A percentile compares a stretch with the other conserved stretches of the same genome.
Evolutionary conservation across 75 land plant species (phyloP).

Genomic region (Pinus tabuliformis): DNA sequence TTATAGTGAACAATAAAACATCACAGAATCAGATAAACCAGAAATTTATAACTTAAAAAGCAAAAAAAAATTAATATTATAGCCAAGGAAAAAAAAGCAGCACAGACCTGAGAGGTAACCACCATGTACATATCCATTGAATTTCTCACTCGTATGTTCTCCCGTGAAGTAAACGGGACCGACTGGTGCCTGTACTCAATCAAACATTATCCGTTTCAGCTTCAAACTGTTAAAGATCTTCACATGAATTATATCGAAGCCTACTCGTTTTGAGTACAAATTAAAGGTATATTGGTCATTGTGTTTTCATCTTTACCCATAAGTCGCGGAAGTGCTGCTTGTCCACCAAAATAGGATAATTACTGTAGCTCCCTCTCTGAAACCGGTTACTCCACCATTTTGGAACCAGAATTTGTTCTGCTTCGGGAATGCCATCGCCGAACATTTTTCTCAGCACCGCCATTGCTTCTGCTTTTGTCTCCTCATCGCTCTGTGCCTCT

Average conservation of each 20-base stretch:
- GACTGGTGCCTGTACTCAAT: slow-evolving; percentile 52
- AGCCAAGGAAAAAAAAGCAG: too few relatives aligned
- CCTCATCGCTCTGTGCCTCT: slow-evolving; percentile 54
- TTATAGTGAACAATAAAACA: too few relatives aligned
- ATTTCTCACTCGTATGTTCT: slow-evolving; percentile 52
- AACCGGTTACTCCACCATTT: slow-evolving; percentile 51
- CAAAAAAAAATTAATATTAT: too few relatives aligned
- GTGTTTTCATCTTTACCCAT: not conserved
- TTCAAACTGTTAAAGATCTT: too few relatives aligned
- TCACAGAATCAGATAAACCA: too few relatives aligned
- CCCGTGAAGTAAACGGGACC: slow-evolving; percentile 56
- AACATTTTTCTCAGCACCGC: slow-evolving; percentile 54
- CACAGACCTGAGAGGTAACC: slow-evolving; percentile 35
- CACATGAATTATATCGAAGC: too few relatives aligned
- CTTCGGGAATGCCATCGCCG: slow-evolving; percentile 46
- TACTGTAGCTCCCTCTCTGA: slow-evolving; percentile 48
- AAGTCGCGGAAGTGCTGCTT: not conserved
- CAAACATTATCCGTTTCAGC: too few relatives aligned
- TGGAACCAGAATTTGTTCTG: slow-evolving; percentile 52
- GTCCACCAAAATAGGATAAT: slow-evolving; percentile 44
- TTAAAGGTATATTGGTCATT: too few relatives aligned
- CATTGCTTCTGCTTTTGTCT: slow-evolving; percentile 53
- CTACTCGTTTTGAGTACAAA: too few relatives aligned
- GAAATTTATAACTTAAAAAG: too few relatives aligned
- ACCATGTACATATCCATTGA: slow-evolving; percentile 74